Conservation (phyloP, 2,329 filamentous ascomycete species). For the Penicillium sp. region DNA sequence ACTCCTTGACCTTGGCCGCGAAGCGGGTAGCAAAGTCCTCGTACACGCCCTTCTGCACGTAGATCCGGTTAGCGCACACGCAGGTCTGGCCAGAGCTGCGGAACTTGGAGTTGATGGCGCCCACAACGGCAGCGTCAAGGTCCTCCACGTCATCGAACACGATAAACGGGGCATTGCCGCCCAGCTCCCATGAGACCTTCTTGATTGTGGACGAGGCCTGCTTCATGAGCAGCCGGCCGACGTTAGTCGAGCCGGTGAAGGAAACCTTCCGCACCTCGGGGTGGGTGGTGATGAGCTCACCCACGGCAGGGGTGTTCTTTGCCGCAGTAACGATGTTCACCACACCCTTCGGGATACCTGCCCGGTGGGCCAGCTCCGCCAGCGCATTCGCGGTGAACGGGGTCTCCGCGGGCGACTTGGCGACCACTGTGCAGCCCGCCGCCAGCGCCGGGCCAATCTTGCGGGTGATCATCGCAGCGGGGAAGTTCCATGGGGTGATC, state of each 20-base stretch:
- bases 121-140: slow-evolving; percentile 76
- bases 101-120: slow-evolving; percentile 86
- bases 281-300: slow-evolving; percentile 71
- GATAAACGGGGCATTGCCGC: slow-evolving; percentile 93
- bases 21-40: slow-evolving; percentile 57
- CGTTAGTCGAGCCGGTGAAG: slow-evolving; percentile 75
- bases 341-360: slow-evolving; percentile 85
- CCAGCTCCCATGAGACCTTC: slow-evolving; percentile 84
- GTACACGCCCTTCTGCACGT: slow-evolving; percentile 53
- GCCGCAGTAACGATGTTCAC: slow-evolving; percentile 82
- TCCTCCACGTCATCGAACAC: slow-evolving; percentile 90
- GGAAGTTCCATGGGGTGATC: slow-evolving; percentile 67
- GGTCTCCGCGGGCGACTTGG: slow-evolving; percentile 88
- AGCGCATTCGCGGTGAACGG: slow-evolving; percentile 86
- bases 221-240: slow-evolving; percentile 79
- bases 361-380: slow-evolving; percentile 79
- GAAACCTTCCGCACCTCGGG: slow-evolving; percentile 82
- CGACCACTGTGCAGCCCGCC: slow-evolving; percentile 91
- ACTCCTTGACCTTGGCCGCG: slow-evolving; percentile 50
- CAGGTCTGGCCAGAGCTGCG: slow-evolving; percentile 93
- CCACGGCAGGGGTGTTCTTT: slow-evolving; percentile 75
- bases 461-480: slow-evolving; percentile 53
- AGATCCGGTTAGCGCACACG: slow-evolving; percentile 68
- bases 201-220: slow-evolving; percentile 81
- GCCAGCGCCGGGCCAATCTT: slow-evolving; percentile 64